Conservation (phyloP, 768 basidiomycete genomes). For the Leccinum subgranulosum region DNA sequence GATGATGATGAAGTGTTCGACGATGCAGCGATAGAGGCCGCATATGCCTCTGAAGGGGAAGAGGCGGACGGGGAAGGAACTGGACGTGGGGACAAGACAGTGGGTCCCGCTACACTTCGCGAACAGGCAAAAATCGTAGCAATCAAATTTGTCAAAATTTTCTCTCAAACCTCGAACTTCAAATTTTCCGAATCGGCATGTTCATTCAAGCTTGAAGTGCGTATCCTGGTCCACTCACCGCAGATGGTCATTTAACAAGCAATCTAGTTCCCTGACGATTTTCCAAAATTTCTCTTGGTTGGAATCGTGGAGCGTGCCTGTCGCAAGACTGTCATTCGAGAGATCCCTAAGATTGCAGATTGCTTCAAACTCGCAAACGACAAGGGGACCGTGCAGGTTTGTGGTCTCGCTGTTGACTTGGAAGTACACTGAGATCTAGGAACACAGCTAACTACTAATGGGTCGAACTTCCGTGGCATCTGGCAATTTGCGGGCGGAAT, state of each 20-base stretch:
- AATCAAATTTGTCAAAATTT: conserved; percentile 51
- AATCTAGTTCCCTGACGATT: conserved; percentile 76
- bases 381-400: conserved; percentile 49
- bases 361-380: conserved; percentile 67
- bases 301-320: conserved; percentile 91
- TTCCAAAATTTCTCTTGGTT: conserved; percentile 91
- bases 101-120: conserved; percentile 32
- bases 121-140: conserved; percentile 44
- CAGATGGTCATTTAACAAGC: background rate
- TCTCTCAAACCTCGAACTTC: conserved; percentile 71
- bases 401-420: conserved; percentile 5
- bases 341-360: conserved; percentile 84
- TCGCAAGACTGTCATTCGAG: conserved; percentile 78
- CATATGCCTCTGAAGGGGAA: conserved; percentile 47
- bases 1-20: conserved; percentile 46
- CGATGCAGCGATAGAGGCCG: conserved; percentile 60
- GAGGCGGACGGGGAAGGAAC: conserved; percentile 33
- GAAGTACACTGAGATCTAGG: background rate
- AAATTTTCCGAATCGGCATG: conserved; percentile 63
- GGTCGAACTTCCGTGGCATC: conserved; percentile 87
- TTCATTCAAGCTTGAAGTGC: conserved; percentile 80
- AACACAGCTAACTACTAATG: conserved; percentile 77
- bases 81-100: conserved; percentile 19
- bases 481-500: conserved; percentile 68
- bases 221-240: conserved; percentile 22